phyloP scores from a whole-genome alignment of 306 rosid species.

The Lotus japonicus region DNA sequence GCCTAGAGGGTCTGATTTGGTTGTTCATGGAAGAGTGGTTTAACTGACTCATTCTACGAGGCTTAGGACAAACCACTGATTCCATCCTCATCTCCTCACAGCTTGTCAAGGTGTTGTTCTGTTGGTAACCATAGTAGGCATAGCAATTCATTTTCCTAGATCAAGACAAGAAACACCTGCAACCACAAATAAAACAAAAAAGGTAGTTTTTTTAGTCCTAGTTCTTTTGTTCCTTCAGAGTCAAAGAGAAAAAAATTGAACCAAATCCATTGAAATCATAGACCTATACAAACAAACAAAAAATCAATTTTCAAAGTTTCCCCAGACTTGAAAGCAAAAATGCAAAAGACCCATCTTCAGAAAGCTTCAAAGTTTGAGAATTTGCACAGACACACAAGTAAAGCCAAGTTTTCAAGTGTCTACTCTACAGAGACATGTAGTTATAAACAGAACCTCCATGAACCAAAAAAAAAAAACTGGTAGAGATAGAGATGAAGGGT shows the following conservation, averaged over 20 bases:
- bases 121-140: slow-evolving; percentile 36
- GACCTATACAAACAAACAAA: neutral
- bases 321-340: neutral
- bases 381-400: neutral
- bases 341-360: neutral
- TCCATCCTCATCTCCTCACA: slow-evolving; percentile 62
- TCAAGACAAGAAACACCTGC: slow-evolving; percentile 37
- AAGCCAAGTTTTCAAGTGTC: neutral
- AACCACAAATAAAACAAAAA: neutral
- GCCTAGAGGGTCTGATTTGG: slow-evolving; percentile 38
- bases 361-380: neutral
- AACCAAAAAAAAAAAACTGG: neutral
- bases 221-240: neutral
- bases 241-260: neutral
- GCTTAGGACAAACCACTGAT: slow-evolving; percentile 76
- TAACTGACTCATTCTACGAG: slow-evolving; percentile 51
- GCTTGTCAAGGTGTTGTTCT: slow-evolving; percentile 44
- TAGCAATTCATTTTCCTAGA: slow-evolving; percentile 50
- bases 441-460: neutral
- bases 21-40: slow-evolving; percentile 37
- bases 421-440: neutral
- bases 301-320: neutral
- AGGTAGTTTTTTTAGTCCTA: neutral
- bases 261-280: neutral
- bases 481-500: neutral